Evolutionary conservation across 2,329 filamentous ascomycete species (phyloP), one percentile per base, ranked within the genome.

Genomic region (Torrubiellomyces zombiae): DNA sequence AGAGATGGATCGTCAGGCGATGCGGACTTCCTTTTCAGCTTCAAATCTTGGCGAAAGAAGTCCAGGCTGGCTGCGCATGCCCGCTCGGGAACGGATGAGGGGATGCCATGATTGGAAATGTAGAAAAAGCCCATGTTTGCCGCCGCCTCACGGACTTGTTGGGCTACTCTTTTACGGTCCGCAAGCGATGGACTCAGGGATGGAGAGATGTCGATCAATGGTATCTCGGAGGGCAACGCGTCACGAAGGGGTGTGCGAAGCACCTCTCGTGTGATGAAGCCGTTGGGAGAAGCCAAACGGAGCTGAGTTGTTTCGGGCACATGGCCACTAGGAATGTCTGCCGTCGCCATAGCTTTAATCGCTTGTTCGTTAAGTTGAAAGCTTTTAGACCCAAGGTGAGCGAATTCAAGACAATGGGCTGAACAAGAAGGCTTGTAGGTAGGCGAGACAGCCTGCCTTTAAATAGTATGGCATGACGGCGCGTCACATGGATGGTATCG

Each of bases 81-180:
- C n/a, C n/a, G n/a, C n/a, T n/a, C n/a, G n/a, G n/a, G n/a, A n/a
- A 42, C 26, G 14, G 40, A 36, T 2, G 44, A 20, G 0, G 50
- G 29, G 14, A 65, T 54, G 4, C 60, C 56, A 29, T 66, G 61
- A 28, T 63, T 59, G 30, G 47, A 49, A 30, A 67, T 49, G 43
- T 67, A 67, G 42, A 68, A 67, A 45, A 68, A 68, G 3, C 63
- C 63, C 0, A 48, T 63, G 18, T 53, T 59, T 9, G 56, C 53
- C 3, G 61, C 56, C 0, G 63, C 63, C 1, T 45, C 34, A 12
- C 47, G 49, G 10, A 67, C 52, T 4, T 48, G 39, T 0, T 36
- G 33, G 0, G 60, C 59, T 0, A 63, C 50, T 8, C 37, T 32
- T 20, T 48, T 41, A 0, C 56, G 53, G 3, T 51, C 45, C 1